phyloP scores from a whole-genome alignment of 108 stramenopile species.

The Discostella stelligeroides region DNA sequence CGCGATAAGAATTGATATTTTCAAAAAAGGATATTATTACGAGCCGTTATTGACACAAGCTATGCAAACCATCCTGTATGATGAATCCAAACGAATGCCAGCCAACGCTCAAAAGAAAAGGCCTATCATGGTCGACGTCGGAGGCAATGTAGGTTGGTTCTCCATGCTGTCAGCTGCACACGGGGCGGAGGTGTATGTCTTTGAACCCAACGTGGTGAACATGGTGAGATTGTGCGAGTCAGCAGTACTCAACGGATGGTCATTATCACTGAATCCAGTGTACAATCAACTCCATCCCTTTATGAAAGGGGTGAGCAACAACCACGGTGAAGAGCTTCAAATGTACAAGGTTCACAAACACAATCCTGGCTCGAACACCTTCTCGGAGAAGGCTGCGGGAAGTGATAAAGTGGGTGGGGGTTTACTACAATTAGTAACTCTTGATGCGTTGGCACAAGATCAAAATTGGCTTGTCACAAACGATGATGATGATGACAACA shows the following conservation, averaged over 20 bases:
- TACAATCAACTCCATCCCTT: slow-evolving; percentile 35
- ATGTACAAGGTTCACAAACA: slow-evolving; percentile 19
- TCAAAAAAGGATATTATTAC: slow-evolving; percentile 55
- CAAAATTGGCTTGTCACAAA: slow-evolving; percentile 46
- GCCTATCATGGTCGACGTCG: slow-evolving; percentile 52
- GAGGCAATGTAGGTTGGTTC: slow-evolving; percentile 64
- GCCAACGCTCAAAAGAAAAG: neutral
- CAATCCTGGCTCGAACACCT: slow-evolving; percentile 48
- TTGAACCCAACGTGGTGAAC: slow-evolving; percentile 65
- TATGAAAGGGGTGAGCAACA: slow-evolving; percentile 44
- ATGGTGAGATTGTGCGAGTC: slow-evolving; percentile 60
- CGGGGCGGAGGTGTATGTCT: slow-evolving; percentile 51
- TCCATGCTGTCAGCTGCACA: slow-evolving; percentile 50
- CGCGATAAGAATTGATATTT: slow-evolving; percentile 33
- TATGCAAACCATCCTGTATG: slow-evolving; percentile 20
- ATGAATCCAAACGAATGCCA: neutral
- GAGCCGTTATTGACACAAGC: slow-evolving; percentile 37
- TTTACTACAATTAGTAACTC: slow-evolving; percentile 27
- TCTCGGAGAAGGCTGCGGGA: slow-evolving; percentile 19
- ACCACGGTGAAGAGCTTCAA: slow-evolving; percentile 21
- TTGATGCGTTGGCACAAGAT: slow-evolving; percentile 48
- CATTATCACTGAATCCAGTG: neutral
- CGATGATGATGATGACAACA: neutral
- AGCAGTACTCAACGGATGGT: slow-evolving; percentile 46
- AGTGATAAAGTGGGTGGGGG: slow-evolving; percentile 2